These are phyloP conservation scores for Populus hybrid DNA, from an alignment of 441 rosid genomes.

Conservation along the genomic window DNA sequence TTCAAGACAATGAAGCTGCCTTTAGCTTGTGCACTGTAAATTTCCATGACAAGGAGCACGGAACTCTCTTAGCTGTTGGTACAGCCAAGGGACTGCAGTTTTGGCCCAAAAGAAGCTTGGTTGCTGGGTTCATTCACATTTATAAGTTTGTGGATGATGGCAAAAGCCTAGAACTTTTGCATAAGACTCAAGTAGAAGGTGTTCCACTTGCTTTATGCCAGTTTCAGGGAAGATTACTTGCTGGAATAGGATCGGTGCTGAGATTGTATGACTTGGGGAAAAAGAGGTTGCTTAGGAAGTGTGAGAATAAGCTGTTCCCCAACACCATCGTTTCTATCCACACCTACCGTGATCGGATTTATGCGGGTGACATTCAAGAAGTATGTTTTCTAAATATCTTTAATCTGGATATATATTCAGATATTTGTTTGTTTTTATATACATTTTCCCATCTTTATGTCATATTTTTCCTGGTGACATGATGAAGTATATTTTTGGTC, in stretches of 20 bases:
- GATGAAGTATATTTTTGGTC: neutral
- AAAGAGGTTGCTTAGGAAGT: too few species aligned
- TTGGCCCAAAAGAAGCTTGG: slow-evolving; percentile 65
- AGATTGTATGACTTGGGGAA: too few species aligned
- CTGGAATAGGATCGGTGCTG: slow-evolving; percentile 86
- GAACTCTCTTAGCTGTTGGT: slow-evolving; percentile 90
- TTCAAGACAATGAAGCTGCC: slow-evolving; percentile 97
- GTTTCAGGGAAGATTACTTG: slow-evolving; percentile 87
- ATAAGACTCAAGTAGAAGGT: slow-evolving; percentile 96
- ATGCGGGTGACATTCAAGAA: slow-evolving; percentile 95
- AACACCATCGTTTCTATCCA: slow-evolving; percentile 70
- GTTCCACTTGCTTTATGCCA: slow-evolving; percentile 90
- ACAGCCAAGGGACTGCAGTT: slow-evolving; percentile 92
- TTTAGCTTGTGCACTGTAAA: slow-evolving; percentile 87
- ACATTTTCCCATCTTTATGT: neutral
- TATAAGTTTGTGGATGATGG: slow-evolving; percentile 93
- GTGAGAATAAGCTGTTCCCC: slow-evolving; percentile 94
- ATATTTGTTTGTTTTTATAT: neutral
- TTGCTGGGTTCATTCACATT: slow-evolving; percentile 78
- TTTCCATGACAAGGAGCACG: slow-evolving; percentile 87
- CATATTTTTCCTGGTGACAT: neutral
- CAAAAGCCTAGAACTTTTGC: slow-evolving; percentile 78
- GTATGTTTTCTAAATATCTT: slow-evolving; percentile 33
- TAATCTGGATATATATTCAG: neutral
- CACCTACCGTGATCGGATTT: slow-evolving; percentile 90